A percentile compares a stretch with the other conserved stretches of the same genome.
Conservation (phyloP, 176 grass and related monocot genomes). For the Dactylis glomerata region DNA sequence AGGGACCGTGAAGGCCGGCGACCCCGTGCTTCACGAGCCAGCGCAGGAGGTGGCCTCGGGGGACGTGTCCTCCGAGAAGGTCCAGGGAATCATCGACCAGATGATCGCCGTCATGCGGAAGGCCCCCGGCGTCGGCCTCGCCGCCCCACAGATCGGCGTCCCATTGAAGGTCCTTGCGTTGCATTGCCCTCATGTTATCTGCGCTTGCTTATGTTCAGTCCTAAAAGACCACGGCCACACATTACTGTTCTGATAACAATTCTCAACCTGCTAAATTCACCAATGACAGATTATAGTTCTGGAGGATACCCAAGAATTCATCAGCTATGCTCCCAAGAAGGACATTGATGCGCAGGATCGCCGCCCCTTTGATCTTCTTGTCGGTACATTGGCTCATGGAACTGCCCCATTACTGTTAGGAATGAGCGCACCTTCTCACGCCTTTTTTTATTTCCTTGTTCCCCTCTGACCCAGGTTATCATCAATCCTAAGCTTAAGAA, state of each 20-base stretch:
- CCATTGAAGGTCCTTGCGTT: constrained; percentile 31
- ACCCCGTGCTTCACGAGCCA: constrained; percentile 87
- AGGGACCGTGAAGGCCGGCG: constrained; percentile 77
- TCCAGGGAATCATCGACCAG: constrained; percentile 76
- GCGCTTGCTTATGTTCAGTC: neutral
- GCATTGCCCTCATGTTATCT: neutral
- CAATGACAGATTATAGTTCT: constrained; percentile 80
- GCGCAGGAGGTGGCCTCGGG: constrained; percentile 37
- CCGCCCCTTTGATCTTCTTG: constrained; percentile 78
- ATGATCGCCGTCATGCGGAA: constrained; percentile 86
- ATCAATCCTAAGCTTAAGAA: constrained; percentile 82
- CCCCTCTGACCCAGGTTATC: constrained; percentile 52
- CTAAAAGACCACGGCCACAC: neutral
- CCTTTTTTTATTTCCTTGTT: neutral
- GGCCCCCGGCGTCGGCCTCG: constrained; percentile 84
- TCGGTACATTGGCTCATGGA: constrained; percentile 35
- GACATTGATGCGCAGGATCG: constrained; percentile 70
- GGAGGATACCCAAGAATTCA: constrained; percentile 91
- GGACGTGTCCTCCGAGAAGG: constrained; percentile 66
- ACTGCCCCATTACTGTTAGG: neutral
- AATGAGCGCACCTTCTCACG: neutral
- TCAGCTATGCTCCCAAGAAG: constrained; percentile 71
- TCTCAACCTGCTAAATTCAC: neutral
- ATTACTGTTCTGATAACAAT: too few relatives aligned
- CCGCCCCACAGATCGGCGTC: constrained; percentile 84